phyloP scores from a whole-genome alignment of 441 rosid species.

The Pelargonium australe region DNA sequence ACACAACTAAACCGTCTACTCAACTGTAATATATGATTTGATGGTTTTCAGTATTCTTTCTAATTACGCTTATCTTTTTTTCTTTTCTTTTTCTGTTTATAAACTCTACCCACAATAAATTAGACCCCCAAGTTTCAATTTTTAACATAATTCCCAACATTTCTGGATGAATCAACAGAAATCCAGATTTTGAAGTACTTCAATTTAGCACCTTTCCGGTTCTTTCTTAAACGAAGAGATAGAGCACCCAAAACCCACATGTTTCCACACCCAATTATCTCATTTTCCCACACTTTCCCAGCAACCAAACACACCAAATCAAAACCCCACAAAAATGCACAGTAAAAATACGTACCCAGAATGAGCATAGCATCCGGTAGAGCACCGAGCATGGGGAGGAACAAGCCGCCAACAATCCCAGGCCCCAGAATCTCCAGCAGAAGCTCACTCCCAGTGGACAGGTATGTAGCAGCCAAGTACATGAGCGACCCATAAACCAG shows the following conservation, averaged over 20 bases:
- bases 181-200: not conserved
- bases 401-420: constrained; percentile 83
- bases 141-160: not conserved
- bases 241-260: not conserved
- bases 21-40: not conserved
- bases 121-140: not conserved
- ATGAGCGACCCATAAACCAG: constrained; percentile 75
- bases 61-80: no score
- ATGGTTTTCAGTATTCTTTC: not conserved
- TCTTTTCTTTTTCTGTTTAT: not conserved
- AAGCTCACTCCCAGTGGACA: constrained; percentile 84
- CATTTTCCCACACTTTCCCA: constrained; percentile 6
- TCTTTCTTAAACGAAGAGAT: not conserved
- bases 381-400: constrained; percentile 85
- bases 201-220: not conserved
- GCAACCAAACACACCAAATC: not conserved
- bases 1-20: not conserved
- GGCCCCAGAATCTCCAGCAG: constrained; percentile 86
- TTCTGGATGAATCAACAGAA: not conserved
- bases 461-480: constrained; percentile 73
- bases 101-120: constrained; percentile 1
- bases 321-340: not conserved
- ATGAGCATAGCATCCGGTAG: constrained; percentile 97
- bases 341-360: constrained; percentile 41
- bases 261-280: not conserved